These are phyloP conservation scores for Coleophoma cylindrospora DNA, from an alignment of 2,329 filamentous ascomycete genomes.

Conservation along the genomic window DNA sequence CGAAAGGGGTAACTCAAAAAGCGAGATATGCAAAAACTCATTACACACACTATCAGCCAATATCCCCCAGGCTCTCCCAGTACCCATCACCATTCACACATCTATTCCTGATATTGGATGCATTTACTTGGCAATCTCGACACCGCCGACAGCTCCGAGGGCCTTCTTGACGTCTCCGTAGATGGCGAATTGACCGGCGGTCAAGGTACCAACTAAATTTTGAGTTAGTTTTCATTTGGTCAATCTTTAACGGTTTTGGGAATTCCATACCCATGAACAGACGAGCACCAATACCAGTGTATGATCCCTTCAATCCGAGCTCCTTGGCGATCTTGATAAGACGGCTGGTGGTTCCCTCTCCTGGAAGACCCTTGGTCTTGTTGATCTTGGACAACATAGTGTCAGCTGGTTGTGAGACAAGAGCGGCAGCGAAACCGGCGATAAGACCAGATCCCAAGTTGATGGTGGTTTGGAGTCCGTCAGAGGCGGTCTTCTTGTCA, in stretches of 20 bases:
- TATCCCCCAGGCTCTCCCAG: no score
- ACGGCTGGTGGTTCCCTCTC: slow-evolving; percentile 76
- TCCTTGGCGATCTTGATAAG: slow-evolving; percentile 86
- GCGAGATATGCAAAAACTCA: no score
- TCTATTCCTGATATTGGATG: no score
- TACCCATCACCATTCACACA: no score
- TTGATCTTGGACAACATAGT: slow-evolving; percentile 96
- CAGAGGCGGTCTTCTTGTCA: slow-evolving; percentile 67
- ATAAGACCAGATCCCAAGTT: slow-evolving; percentile 77
- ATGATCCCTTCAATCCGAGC: slow-evolving; percentile 74
- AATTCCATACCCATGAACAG: slow-evolving; percentile 52
- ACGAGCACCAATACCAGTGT: slow-evolving; percentile 76
- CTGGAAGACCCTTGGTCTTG: slow-evolving; percentile 84
- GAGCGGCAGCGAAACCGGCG: slow-evolving; percentile 79
- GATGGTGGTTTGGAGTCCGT: slow-evolving; percentile 68
- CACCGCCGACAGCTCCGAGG: slow-evolving; percentile 68
- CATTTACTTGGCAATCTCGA: slow-evolving; percentile 55
- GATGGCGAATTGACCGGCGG: slow-evolving; percentile 82
- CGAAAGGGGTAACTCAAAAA: no score
- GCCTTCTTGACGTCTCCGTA: slow-evolving; percentile 72
- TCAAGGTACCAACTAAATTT: slow-evolving; percentile 58
- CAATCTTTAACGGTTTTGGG: not conserved
- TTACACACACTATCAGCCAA: no score
- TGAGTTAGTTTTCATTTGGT: slow-evolving; percentile 1
- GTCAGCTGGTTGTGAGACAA: slow-evolving; percentile 86